Evolutionary conservation across 371 early-diverging fungal species (phyloP).

Genomic region (Mucor mucedo): DNA sequence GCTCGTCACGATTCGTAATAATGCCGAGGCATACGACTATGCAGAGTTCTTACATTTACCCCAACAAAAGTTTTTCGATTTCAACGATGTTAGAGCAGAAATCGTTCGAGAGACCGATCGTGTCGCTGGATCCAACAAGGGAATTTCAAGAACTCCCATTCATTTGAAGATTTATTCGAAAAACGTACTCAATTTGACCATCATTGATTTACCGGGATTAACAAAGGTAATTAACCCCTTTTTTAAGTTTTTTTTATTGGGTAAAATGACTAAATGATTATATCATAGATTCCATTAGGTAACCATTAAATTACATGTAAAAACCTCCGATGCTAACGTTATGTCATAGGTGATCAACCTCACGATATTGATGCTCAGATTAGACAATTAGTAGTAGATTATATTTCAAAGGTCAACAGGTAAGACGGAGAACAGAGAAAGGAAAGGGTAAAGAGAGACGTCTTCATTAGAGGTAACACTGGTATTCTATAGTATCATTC

Average conservation of each 20-base stretch:
- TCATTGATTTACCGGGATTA: slow-evolving; percentile 94
- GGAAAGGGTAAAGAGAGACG: neutral
- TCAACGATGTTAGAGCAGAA: slow-evolving; percentile 81
- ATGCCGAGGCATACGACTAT: slow-evolving; percentile 49
- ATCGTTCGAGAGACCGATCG: slow-evolving; percentile 89
- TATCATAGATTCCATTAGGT: slow-evolving; percentile 51
- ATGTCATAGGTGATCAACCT: slow-evolving; percentile 81
- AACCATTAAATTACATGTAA: slow-evolving; percentile 33
- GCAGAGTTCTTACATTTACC: slow-evolving; percentile 83
- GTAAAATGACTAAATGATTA: slow-evolving; percentile 2
- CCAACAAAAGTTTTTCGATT: slow-evolving; percentile 77
- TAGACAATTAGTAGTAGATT: slow-evolving; percentile 81
- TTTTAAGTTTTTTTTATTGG: neutral
- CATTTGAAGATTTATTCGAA: slow-evolving; percentile 85
- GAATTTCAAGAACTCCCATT: slow-evolving; percentile 83
- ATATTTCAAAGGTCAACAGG: slow-evolving; percentile 87
- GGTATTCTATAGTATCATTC: slow-evolving; percentile 71
- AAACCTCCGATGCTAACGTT: neutral
- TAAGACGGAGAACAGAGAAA: slow-evolving; percentile 15
- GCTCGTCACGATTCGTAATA: slow-evolving; percentile 68
- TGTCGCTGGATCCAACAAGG: slow-evolving; percentile 85
- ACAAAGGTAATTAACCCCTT: slow-evolving; percentile 69
- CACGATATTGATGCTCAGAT: slow-evolving; percentile 89
- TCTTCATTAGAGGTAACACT: slow-evolving; percentile 1
- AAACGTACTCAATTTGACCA: slow-evolving; percentile 86